phyloP scores from a whole-genome alignment of 371 early-diverging fungal species.

The Syncephalis plumigaleata region DNA sequence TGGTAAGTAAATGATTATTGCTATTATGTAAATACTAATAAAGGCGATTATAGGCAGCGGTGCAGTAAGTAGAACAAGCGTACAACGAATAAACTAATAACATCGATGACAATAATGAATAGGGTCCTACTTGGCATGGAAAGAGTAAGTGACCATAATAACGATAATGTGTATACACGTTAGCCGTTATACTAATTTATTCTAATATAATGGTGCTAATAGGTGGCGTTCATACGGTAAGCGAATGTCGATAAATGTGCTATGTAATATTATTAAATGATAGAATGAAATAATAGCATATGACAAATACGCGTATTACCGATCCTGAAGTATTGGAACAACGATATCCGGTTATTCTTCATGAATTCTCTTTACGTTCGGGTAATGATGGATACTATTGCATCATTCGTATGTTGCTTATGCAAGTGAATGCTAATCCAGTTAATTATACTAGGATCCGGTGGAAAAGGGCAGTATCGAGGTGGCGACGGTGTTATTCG shows the following conservation, averaged over 20 bases:
- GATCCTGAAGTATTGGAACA: slow-evolving; percentile 91
- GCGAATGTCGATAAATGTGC: no score
- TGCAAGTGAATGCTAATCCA: no score
- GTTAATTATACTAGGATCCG: no score
- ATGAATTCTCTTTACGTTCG: slow-evolving; percentile 59
- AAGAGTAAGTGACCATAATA: slow-evolving; percentile 38
- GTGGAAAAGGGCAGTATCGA: slow-evolving; percentile 56
- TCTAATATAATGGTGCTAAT: neutral
- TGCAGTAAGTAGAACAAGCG: no score
- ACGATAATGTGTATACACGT: slow-evolving; percentile 21
- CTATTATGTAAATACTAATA: neutral
- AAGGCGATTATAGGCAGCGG: slow-evolving; percentile 8
- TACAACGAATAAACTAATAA: no score
- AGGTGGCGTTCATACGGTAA: slow-evolving; percentile 1
- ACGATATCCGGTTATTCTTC: slow-evolving; percentile 84
- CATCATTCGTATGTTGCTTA: neutral
- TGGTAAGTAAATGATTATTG: slow-evolving; percentile 11
- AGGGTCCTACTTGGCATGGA: slow-evolving; percentile 83
- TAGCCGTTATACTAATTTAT: neutral
- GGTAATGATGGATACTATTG: slow-evolving; percentile 8
- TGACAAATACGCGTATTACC: slow-evolving; percentile 94
- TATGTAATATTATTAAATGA: no score
- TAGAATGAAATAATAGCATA: slow-evolving; percentile 27
- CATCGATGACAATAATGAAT: slow-evolving; percentile 35
- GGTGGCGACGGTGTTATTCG: slow-evolving; percentile 87